A percentile compares a stretch with the other conserved stretches of the same genome.
phyloP scores from a whole-genome alignment of 73 alveolate species.

The Tetrahymena borealis region DNA sequence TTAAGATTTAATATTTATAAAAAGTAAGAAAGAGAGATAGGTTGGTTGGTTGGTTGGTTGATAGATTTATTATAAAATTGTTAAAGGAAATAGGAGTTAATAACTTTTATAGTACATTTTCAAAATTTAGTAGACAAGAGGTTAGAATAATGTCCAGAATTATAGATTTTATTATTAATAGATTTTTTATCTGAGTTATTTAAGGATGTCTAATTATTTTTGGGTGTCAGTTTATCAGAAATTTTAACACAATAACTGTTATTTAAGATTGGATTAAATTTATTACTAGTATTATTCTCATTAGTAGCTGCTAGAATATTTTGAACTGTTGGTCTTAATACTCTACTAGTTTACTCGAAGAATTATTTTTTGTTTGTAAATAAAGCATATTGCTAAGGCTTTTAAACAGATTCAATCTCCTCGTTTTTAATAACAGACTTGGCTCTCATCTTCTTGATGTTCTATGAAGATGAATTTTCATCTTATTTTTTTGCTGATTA shows the following conservation, averaged over 20 bases:
- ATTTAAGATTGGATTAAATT: background rate
- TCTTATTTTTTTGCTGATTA: background rate
- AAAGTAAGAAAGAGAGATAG: no score
- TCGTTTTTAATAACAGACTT: background rate
- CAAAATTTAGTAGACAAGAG: no score
- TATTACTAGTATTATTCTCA: background rate
- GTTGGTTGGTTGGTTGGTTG: no score
- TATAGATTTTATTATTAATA: no score
- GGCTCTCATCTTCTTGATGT: background rate
- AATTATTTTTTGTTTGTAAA: background rate
- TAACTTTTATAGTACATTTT: no score
- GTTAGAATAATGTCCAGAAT: no score
- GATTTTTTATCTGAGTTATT: no score
- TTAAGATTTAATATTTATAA: no score
- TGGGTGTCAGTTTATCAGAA: background rate
- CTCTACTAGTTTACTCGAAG: background rate
- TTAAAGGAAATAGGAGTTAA: no score
- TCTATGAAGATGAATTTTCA: background rate
- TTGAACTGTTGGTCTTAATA: background rate
- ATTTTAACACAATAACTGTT: background rate
- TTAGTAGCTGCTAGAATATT: background rate
- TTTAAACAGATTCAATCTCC: background rate
- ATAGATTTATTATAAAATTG: no score
- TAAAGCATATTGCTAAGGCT: background rate
- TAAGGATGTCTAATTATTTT: no score